A percentile compares a stretch with the other conserved stretches of the same genome.
phyloP scores from a whole-genome alignment of 768 basidiomycete genomes.

The Suillus alpinus region DNA sequence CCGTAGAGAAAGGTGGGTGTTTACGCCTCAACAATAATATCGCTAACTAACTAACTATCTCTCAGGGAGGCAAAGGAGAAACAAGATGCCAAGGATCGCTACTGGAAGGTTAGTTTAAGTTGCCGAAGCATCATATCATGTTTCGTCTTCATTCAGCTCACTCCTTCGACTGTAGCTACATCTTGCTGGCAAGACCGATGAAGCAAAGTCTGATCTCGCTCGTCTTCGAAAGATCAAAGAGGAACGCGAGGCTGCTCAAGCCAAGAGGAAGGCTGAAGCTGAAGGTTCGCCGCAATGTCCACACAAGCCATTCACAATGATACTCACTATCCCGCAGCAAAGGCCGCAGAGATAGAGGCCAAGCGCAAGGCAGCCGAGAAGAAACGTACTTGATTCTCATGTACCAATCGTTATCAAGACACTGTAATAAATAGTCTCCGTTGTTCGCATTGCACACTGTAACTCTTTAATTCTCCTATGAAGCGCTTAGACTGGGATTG shows the following conservation, averaged over 20 bases:
- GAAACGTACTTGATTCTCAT: constrained; percentile 30
- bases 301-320: not conserved
- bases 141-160: not conserved
- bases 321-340: constrained; percentile 41
- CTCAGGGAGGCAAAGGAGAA: constrained; percentile 88
- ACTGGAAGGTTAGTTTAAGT: constrained; percentile 67
- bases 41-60: not conserved
- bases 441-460: not conserved
- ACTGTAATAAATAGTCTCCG: not conserved
- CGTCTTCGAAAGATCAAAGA: constrained; percentile 82
- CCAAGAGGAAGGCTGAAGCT: constrained; percentile 84
- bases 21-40: not conserved
- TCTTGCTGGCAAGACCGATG: constrained; percentile 79
- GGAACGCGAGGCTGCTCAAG: constrained; percentile 85
- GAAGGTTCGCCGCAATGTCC: constrained; percentile 53
- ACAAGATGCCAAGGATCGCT: constrained; percentile 81
- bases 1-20: constrained; percentile 59
- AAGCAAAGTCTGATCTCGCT: constrained; percentile 86
- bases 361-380: constrained; percentile 46
- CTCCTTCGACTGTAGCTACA: constrained; percentile 49
- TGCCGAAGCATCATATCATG: not conserved
- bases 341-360: constrained; percentile 58
- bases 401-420: not conserved
- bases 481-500: not conserved
- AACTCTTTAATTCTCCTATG: not conserved